Evolutionary conservation across 305 asterid species (phyloP).

Genomic region (Solanum hybrid): DNA sequence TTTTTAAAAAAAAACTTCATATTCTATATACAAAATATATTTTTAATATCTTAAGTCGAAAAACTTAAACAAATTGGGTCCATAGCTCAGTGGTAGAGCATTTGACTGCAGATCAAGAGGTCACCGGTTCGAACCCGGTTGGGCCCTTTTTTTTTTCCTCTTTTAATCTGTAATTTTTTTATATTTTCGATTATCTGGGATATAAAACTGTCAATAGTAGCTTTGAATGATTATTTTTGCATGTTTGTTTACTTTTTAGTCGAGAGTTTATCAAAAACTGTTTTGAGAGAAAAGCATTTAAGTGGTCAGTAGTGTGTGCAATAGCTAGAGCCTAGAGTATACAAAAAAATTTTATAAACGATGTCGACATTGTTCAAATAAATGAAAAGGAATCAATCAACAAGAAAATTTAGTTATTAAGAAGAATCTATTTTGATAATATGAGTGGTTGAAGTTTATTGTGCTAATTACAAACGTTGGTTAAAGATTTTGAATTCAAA

Average conservation of each 20-base stretch:
- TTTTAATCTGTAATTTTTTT: not conserved
- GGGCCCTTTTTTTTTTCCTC: slow-evolving; percentile 39
- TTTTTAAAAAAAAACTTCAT: too few species aligned
- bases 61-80: not conserved
- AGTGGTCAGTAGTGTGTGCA: not conserved
- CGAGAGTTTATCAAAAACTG: not conserved
- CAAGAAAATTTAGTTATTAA: not conserved
- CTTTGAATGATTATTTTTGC: not conserved
- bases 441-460: not conserved
- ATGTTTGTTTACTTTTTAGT: not conserved
- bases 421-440: not conserved
- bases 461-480: not conserved
- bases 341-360: too few species aligned
- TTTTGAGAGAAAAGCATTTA: not conserved
- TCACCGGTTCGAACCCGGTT: slow-evolving; percentile 97
- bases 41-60: not conserved
- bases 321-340: not conserved
- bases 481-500: not conserved
- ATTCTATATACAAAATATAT: too few species aligned
- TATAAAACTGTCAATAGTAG: not conserved
- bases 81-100: slow-evolving; percentile 90
- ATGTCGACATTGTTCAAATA: not conserved
- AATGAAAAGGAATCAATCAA: not conserved
- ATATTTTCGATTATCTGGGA: not conserved
- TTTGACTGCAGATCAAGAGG: slow-evolving; percentile 99